Base-by-base conservation (phyloP, 2,329 filamentous ascomycete genomes). In the Fusarium kyushuense region DNA sequence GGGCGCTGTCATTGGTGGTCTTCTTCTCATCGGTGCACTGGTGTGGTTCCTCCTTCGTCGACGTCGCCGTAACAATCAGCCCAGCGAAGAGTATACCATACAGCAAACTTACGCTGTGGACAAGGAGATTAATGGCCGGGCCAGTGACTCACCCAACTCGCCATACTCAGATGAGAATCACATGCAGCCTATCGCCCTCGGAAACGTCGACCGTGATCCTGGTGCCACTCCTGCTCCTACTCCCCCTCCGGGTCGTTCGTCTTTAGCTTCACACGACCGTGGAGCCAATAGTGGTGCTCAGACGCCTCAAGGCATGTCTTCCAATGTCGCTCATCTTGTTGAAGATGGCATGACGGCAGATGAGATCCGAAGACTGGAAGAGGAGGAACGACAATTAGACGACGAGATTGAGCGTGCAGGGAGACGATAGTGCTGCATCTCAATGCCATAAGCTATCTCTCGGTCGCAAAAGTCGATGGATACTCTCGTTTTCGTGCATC, bases 331-430 rank as follows among this genome's bases (percentile, higher is more conserved):
- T 19, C 85, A 87, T 63, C 75, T 89, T 33, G 83, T 87, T 6
- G 86, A 89, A 71, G 86, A 87, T n/a, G 84, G 85, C 49, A 89
- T 89, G 86, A 87, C 86, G 47, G 78, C 79, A 11, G 86, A 84
- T 0, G 85, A 89, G 72, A 85, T 88, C 47, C 78, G 82, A 52
- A 75, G 84, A 65, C 67, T 89, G 41, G 86, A 87, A 70, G 86
- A 87, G 64, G 86, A 89, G 72, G 87, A 89, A 76, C 75, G 83
- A 62, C 81, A 84, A 63, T 77, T 89, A 35, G 87, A 89, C 56
- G 84, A 80, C 16, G 87, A 84, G 30, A 88, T 89, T 71, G 84
- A 84, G 74, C 79, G 81, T 54, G 81, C 79, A 5, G 80, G 69
- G 40, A 74, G 71, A 54, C 66, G 74, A 40, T 74, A 73, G 67